Conservation (phyloP, 192 early-diverging fungal genomes). For the Haplosporangium gracile region DNA sequence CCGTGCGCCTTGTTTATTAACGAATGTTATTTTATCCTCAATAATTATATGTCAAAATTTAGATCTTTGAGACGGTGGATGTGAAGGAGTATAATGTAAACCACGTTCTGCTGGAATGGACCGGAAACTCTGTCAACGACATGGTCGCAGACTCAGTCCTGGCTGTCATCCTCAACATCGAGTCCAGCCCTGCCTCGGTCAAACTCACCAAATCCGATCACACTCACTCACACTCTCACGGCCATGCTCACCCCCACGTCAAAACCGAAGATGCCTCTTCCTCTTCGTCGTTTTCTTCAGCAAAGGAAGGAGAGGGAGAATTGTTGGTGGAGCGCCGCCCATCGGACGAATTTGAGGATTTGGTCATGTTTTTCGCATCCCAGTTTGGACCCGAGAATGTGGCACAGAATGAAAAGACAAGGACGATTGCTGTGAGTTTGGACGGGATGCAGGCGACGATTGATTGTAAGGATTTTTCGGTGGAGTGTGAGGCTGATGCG, state of each 20-base stretch:
- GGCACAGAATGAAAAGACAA: constrained; percentile 22
- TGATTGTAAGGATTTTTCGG: constrained; percentile 30
- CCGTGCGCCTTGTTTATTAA: not conserved
- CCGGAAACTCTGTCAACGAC: constrained; percentile 91
- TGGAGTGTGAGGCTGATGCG: constrained; percentile 45
- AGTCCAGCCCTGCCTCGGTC: constrained; percentile 90
- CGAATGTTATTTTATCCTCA: not conserved
- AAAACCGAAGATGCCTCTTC: not conserved
- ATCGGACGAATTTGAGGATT: constrained; percentile 41
- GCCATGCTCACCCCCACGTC: constrained; percentile 25
- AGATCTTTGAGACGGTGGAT: constrained; percentile 75
- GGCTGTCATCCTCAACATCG: constrained; percentile 87
- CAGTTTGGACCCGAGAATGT: constrained; percentile 53
- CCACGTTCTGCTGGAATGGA: constrained; percentile 90
- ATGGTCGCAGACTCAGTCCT: constrained; percentile 96
- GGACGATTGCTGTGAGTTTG: constrained; percentile 30
- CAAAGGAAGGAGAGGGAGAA: not conserved
- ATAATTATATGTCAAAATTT: not conserved
- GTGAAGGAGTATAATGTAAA: constrained; percentile 71
- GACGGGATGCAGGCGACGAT: constrained; percentile 36
- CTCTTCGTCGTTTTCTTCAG: not conserved
- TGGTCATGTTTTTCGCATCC: constrained; percentile 51
- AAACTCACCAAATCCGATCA: constrained; percentile 65
- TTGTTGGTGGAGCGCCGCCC: constrained; percentile 25
- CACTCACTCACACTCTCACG: constrained; percentile 43